These are phyloP conservation scores for Cyclotella distinguenda DNA, from an alignment of 108 stramenopile species.

Conservation along the genomic window DNA sequence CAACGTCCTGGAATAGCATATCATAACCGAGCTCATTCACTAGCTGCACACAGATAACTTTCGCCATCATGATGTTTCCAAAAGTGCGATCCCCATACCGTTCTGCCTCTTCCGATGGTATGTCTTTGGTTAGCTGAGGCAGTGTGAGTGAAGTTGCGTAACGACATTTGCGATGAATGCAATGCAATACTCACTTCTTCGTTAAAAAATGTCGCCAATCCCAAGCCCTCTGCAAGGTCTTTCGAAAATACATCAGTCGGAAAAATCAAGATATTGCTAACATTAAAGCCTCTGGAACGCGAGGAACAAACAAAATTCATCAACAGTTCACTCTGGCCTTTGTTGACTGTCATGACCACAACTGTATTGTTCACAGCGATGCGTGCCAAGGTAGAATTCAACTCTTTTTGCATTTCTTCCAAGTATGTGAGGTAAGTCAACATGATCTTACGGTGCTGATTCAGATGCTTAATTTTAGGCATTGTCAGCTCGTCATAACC, in stretches of 20 bases:
- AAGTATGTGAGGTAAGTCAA: conserved; percentile 19
- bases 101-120: conserved; percentile 51
- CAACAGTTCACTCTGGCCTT: conserved; percentile 47
- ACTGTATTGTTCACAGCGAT: conserved; percentile 45
- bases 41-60: conserved; percentile 58
- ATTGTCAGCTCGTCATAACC: conserved; percentile 37
- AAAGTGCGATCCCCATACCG: conserved; percentile 75
- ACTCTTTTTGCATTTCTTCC: conserved; percentile 19
- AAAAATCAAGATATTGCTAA: conserved; percentile 36
- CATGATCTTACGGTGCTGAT: conserved; percentile 22
- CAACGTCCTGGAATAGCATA: conserved; percentile 80
- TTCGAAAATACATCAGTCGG: conserved; percentile 45
- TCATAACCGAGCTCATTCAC: conserved; percentile 49
- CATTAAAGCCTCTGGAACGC: conserved; percentile 46
- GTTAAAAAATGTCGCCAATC: conserved; percentile 46
- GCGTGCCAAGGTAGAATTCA: conserved; percentile 18
- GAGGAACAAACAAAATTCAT: conserved; percentile 58
- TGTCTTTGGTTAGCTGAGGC: conserved; percentile 44
- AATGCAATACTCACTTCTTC: conserved; percentile 24
- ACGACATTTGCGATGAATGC: neutral
- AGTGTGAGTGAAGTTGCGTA: neutral
- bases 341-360: conserved; percentile 44
- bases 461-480: conserved; percentile 12
- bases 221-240: conserved; percentile 42
- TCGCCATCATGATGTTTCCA: conserved; percentile 83